A percentile compares a stretch with the other conserved stretches of the same genome.
phyloP scores from a whole-genome alignment of 2,329 filamentous ascomycete species.

The Fusarium temperatum region DNA sequence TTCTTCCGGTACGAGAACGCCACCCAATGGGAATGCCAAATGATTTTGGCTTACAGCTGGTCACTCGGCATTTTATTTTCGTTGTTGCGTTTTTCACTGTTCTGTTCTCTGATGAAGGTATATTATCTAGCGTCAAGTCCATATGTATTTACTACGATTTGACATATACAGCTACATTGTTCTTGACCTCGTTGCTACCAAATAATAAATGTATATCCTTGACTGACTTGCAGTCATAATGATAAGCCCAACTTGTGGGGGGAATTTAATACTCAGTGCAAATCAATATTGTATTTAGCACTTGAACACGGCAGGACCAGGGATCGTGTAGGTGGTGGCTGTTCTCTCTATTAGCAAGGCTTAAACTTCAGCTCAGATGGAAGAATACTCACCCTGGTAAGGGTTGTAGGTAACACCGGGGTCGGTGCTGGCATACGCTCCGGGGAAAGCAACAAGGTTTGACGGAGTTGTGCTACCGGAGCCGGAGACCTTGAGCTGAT shows the following conservation, averaged over 20 bases:
- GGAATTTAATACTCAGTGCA: not conserved
- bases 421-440: constrained; percentile 60
- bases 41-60: not conserved
- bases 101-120: not conserved
- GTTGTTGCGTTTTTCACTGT: not conserved
- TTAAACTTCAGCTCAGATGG: not conserved
- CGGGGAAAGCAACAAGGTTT: constrained; percentile 60
- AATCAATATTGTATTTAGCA: constrained; percentile 47
- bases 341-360: not conserved
- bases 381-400: constrained; percentile 53
- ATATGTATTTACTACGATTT: constrained; percentile 2
- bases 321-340: constrained; percentile 55
- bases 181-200: constrained; percentile 7
- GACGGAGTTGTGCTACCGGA: constrained; percentile 54
- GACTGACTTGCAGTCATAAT: constrained; percentile 12
- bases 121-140: not conserved
- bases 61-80: too few relatives aligned
- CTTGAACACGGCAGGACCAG: constrained; percentile 58
- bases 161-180: constrained; percentile 16
- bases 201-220: not conserved
- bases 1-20: constrained; percentile 15
- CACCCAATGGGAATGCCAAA: not conserved
- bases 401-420: constrained; percentile 62
- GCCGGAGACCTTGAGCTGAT: constrained; percentile 64
- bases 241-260: constrained; percentile 18